Evolutionary conservation across 2,329 filamentous ascomycete genomes (phyloP).

Genomic region (Aspergillus neoniger): DNA sequence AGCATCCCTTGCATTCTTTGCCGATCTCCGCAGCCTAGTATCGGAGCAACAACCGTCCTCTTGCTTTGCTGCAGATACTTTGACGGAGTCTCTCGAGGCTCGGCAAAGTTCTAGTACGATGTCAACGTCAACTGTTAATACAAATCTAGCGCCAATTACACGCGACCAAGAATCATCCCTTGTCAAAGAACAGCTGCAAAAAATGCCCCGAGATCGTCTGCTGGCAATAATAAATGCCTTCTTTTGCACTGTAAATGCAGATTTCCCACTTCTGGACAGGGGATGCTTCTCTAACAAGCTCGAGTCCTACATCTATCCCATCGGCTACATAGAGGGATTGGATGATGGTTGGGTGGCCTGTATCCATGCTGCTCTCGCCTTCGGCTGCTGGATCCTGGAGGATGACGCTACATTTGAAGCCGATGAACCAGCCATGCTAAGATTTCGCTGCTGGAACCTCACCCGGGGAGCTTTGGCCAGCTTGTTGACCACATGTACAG

Average conservation of each 20-base stretch:
- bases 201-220: background rate
- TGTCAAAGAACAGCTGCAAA: background rate
- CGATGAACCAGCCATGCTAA: background rate
- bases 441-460: background rate
- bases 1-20: background rate
- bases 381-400: background rate
- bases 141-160: background rate
- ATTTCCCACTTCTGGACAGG: background rate
- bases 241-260: background rate
- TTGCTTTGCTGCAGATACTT: background rate
- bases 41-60: background rate
- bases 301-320: background rate
- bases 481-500: background rate
- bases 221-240: background rate
- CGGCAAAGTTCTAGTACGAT: background rate
- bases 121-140: too few relatives aligned
- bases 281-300: background rate
- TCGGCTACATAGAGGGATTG: background rate
- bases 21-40: background rate
- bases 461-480: background rate
- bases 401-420: too few relatives aligned
- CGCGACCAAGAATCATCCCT: background rate
- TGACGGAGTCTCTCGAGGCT: background rate
- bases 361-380: background rate
- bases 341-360: background rate